Evolutionary conservation across 2,329 filamentous ascomycete genomes (phyloP), one percentile per base, ranked within the genome.

Genomic region (Dactylellina haptotyla): DNA sequence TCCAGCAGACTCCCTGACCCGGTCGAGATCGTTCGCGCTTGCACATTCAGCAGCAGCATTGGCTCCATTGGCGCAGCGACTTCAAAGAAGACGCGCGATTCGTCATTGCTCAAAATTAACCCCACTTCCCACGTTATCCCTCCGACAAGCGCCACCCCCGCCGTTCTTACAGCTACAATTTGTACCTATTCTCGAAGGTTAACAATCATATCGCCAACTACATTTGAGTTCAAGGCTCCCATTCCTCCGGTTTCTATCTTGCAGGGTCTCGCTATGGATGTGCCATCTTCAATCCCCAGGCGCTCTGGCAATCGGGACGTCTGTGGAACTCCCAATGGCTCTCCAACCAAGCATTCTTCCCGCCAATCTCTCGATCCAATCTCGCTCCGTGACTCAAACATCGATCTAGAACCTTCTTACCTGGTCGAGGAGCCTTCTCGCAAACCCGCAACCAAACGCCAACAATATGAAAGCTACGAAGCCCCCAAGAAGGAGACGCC

Each of bases 231-330:
- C 14, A 14, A 34, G 14, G 14, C 14, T 14, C 14, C 14, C 32
- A 6, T 34, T 14, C 6, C 6, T 34, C 6, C 32, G 14, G 32
- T 34, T 34, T 6, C 32, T 14, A 14, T 6, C 6, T 14, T 34
- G 6, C 32, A 34, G 25, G 23, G n/a, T 32, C 2, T 8, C 6
- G 57, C 10, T 4, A 71, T 71, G 66, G 66, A 71, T 28, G 26
- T 71, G 10, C 66, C 66, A 43, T 71, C 66, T 20, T 71, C 66
- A 30, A 71, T 71, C 43, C 66, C 66, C 1, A 63, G 66, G 25
- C 48, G 66, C 23, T 26, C 66, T 26, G 41, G 54, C 16, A 71
- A 71, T 18, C 66, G 66, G 30, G 66, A 71, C 23, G 23, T 20
- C 16, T 32, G 16, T 5, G 65, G 48, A 5, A 51, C 66, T 2